These are phyloP conservation scores for Wickerhamiella brachini DNA, from an alignment of 805 yeast species.

Conservation along the genomic window DNA sequence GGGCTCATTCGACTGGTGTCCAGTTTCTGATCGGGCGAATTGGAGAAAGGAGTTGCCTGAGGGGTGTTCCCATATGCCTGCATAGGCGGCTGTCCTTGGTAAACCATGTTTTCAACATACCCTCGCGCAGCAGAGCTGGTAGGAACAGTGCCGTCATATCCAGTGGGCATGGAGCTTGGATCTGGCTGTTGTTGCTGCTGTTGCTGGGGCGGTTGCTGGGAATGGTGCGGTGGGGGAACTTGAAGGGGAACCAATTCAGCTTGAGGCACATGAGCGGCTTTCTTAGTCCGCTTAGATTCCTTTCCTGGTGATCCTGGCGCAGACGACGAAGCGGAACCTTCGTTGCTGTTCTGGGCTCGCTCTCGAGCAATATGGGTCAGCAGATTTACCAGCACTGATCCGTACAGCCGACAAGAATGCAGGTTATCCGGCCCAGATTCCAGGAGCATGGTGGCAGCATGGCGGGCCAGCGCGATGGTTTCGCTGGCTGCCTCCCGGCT, in stretches of 20 bases:
- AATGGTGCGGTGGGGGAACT: not conserved
- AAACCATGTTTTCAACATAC: not conserved
- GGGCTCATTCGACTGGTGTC: not conserved
- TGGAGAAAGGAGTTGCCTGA: not conserved
- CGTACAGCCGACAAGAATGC: conserved; percentile 6
- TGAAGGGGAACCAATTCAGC: not conserved
- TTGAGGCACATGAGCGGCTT: not conserved
- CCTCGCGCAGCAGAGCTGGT: not conserved
- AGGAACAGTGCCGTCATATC: not conserved
- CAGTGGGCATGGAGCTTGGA: not conserved
- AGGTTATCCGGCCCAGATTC: conserved; percentile 2
- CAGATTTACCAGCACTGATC: conserved; percentile 42
- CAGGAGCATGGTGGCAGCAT: not conserved
- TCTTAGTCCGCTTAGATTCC: not conserved
- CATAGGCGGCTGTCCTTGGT: not conserved
- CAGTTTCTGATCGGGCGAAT: not conserved
- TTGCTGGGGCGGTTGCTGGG: not conserved
- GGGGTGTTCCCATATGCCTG: not conserved
- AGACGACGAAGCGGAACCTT: not conserved
- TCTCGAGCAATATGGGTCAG: conserved; percentile 24
- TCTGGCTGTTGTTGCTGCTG: not conserved
- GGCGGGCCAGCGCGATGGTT: not conserved
- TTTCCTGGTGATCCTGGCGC: not conserved
- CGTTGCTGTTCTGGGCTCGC: not conserved
- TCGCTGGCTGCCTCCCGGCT: conserved; percentile 1